Percentiles rank a stretch among this genome's conserved stretches.
Evolutionary conservation across 169 alveolate species (phyloP).

Genomic region (Plasmodium malariae): DNA sequence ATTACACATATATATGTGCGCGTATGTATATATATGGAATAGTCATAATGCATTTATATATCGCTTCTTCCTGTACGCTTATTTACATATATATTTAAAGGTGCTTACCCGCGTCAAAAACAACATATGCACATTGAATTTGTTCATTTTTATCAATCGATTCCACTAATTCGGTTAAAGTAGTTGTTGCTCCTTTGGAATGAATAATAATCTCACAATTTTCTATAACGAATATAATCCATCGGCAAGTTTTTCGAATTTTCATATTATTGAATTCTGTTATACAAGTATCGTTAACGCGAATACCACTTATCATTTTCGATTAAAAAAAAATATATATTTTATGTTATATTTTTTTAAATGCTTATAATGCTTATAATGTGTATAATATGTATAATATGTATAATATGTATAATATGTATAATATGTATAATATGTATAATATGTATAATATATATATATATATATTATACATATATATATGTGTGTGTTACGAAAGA

Average conservation of each 20-base stretch:
- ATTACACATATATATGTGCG: background rate
- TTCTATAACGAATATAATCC: conserved; percentile 81
- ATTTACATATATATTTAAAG: background rate
- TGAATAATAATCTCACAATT: conserved; percentile 77
- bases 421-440: too few relatives aligned
- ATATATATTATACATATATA: too few relatives aligned
- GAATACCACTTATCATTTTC: conserved; percentile 87
- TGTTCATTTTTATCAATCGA: conserved; percentile 65
- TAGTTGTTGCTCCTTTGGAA: conserved; percentile 54
- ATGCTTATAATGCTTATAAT: too few relatives aligned
- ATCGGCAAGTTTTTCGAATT: conserved; percentile 81
- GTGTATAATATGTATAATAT: too few relatives aligned
- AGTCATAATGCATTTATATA: too few relatives aligned
- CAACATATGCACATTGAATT: conserved; percentile 87
- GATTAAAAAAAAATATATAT: conserved; percentile 18
- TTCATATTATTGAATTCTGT: conserved; percentile 83
- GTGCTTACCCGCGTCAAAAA: conserved; percentile 82
- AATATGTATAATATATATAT: too few relatives aligned
- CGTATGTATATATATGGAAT: background rate
- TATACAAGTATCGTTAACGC: conserved; percentile 83
- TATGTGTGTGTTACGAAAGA: too few relatives aligned
- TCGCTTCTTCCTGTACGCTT: background rate
- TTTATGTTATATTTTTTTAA: too few relatives aligned
- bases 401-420: too few relatives aligned
- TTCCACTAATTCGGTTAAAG: conserved; percentile 42